A percentile compares a stretch with the other conserved stretches of the same genome.
Evolutionary conservation across 2,329 filamentous ascomycete genomes (phyloP).

Genomic region (Alternaria consortialis): DNA sequence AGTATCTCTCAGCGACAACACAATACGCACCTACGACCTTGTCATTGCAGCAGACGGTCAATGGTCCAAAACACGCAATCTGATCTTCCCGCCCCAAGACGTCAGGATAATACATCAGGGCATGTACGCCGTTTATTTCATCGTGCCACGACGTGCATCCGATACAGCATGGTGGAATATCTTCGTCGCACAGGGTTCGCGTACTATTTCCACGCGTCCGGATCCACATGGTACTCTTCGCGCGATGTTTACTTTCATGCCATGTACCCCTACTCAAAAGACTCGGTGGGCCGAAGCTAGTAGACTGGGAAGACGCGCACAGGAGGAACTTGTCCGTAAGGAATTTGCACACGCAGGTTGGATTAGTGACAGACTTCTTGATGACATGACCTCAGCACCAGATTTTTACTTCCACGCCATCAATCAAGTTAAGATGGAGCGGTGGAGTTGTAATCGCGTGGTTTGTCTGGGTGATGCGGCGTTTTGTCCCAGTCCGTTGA

Average conservation of each 20-base stretch:
- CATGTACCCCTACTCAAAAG: not conserved
- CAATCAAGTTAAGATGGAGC: not conserved
- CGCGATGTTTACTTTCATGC: not conserved
- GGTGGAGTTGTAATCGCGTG: slow-evolving; percentile 45
- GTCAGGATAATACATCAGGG: slow-evolving; percentile 55
- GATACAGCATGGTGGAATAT: not conserved
- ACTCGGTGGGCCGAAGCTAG: not conserved
- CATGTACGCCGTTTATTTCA: slow-evolving; percentile 11
- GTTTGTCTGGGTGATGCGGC: slow-evolving; percentile 65
- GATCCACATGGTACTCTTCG: not conserved
- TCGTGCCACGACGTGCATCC: not conserved
- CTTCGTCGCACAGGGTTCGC: not conserved
- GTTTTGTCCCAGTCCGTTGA: slow-evolving; percentile 59
- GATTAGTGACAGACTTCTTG: not conserved
- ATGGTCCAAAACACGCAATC: slow-evolving; percentile 56
- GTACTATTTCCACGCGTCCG: not conserved
- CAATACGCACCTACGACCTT: slow-evolving; percentile 58
- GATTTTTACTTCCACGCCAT: not conserved
- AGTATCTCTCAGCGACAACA: slow-evolving; percentile 49
- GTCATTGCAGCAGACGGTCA: slow-evolving; percentile 66
- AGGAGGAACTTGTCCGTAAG: not conserved
- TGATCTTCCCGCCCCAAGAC: slow-evolving; percentile 33
- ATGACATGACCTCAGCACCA: not conserved
- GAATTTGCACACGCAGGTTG: not conserved
- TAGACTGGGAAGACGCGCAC: not conserved